phyloP scores from a whole-genome alignment of 1,139 yeast species.

The Pichia sp. region DNA sequence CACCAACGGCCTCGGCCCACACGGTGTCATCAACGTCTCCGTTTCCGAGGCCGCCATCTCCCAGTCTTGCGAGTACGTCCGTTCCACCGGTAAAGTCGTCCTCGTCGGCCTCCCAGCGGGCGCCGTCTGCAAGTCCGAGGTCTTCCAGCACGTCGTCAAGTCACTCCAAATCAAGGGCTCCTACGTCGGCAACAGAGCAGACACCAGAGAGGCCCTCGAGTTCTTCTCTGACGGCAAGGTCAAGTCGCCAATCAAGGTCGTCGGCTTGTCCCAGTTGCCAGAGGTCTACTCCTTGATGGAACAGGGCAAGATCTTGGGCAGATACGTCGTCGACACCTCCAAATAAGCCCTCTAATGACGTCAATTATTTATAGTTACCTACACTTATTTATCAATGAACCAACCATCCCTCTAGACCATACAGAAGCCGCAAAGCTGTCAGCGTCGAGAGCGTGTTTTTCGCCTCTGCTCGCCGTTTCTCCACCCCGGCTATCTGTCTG shows the following conservation, averaged over 20 bases:
- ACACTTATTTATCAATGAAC: background rate
- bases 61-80: slow-evolving; percentile 60
- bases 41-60: slow-evolving; percentile 63
- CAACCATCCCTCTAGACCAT: background rate
- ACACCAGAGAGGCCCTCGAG: slow-evolving; percentile 72
- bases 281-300: slow-evolving; percentile 63
- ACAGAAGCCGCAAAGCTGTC: background rate
- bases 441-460: background rate
- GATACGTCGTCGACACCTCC: slow-evolving; percentile 61
- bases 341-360: slow-evolving; percentile 28
- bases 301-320: slow-evolving; percentile 67
- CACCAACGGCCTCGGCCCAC: slow-evolving; percentile 68
- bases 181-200: slow-evolving; percentile 78
- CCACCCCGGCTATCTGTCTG: background rate
- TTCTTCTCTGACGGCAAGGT: slow-evolving; percentile 68
- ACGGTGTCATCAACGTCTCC: slow-evolving; percentile 72
- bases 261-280: slow-evolving; percentile 58
- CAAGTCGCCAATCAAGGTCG: slow-evolving; percentile 62
- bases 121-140: slow-evolving; percentile 59
- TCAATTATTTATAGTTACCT: background rate
- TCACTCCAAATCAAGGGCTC: slow-evolving; percentile 65
- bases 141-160: slow-evolving; percentile 62
- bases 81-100: slow-evolving; percentile 66
- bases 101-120: slow-evolving; percentile 73
- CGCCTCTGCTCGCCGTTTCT: background rate